These are phyloP conservation scores for Styphnolobium japonicum DNA, from an alignment of 306 rosid species.

Conservation along the genomic window DNA sequence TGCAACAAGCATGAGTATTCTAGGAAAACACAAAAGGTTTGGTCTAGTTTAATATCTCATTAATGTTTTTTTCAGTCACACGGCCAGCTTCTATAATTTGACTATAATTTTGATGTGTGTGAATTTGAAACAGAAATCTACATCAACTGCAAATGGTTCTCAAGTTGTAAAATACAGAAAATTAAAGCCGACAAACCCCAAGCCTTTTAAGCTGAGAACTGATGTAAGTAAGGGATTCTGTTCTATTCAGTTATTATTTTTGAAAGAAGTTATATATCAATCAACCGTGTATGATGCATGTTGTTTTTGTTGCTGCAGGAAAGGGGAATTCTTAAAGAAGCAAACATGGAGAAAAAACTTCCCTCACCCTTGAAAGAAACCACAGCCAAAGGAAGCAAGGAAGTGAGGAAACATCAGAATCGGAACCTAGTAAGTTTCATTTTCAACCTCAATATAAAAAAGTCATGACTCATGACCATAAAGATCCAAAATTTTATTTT, in stretches of 20 bases:
- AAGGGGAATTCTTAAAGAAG: slow-evolving; percentile 89
- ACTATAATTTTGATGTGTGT: background rate
- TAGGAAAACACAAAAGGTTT: slow-evolving; percentile 53
- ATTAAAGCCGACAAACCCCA: slow-evolving; percentile 88
- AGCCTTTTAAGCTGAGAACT: slow-evolving; percentile 93
- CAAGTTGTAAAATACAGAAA: slow-evolving; percentile 66
- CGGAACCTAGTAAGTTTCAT: slow-evolving; percentile 31
- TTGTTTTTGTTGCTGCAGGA: slow-evolving; percentile 52
- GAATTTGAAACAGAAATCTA: slow-evolving; percentile 48
- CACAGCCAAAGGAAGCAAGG: slow-evolving; percentile 36
- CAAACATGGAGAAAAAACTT: slow-evolving; percentile 64
- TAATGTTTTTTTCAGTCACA: background rate
- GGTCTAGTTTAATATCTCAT: slow-evolving; percentile 11
- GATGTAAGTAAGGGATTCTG: slow-evolving; percentile 65
- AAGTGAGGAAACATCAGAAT: slow-evolving; percentile 31
- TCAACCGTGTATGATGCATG: background rate
- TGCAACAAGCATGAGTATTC: slow-evolving; percentile 50
- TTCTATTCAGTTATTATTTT: slow-evolving; percentile 9
- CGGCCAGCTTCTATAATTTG: background rate
- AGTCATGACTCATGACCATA: background rate
- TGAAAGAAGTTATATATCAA: background rate
- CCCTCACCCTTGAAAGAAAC: slow-evolving; percentile 53
- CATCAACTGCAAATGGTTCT: slow-evolving; percentile 30
- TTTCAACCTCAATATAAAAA: background rate
- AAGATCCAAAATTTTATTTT: background rate